Base-by-base conservation (phyloP, 257 asterid species). In the Paraleonurus japonicus region DNA sequence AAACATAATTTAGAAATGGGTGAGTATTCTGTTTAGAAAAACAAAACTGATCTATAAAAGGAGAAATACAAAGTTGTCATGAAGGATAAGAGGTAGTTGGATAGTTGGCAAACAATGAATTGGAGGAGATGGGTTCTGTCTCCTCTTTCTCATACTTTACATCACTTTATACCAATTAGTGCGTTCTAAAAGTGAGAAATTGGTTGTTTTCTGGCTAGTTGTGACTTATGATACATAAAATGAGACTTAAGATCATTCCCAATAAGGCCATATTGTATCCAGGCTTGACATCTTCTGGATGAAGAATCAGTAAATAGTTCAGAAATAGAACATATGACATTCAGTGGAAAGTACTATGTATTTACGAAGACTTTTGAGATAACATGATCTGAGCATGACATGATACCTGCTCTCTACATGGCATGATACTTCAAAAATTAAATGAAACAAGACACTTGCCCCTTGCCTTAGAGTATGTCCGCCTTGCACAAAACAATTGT, bases 341-440 rank as follows among this genome's bases (percentile, higher is more conserved):
- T 22, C 65, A 2, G 10, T 30, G 41, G 9, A 74, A 30, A 58
- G 39, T 35, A 39, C 61, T 41, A 20, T 8, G 53, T 32, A 47
- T 51, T 41, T 54, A 24, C 50, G 15, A 24, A 70, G 67, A 63
- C 45, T 70, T 28, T 23, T 47, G 65, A 79, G 43, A 63, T 32
- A 54, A 30, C 70, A n/a, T n/a, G n/a, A 12, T 61, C 48, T 16
- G 35, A 48, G 70, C 61, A 75, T 75, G 69, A 76, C 61, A 53
- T 9, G 39, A 71, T 79, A 94, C 98, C 95, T 94, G 84, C 54
- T 76, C n/a, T n/a, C n/a, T n/a, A n/a, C n/a, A n/a, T n/a, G n/a
- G n/a, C n/a, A n/a, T n/a, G n/a, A n/a, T n/a, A n/a, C n/a, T n/a
- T n/a, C n/a, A n/a, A n/a, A n/a, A n/a, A n/a, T n/a, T n/a, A n/a